Conservation (phyloP, 1,139 yeast genomes). For the Blastobotrys apis region DNA sequence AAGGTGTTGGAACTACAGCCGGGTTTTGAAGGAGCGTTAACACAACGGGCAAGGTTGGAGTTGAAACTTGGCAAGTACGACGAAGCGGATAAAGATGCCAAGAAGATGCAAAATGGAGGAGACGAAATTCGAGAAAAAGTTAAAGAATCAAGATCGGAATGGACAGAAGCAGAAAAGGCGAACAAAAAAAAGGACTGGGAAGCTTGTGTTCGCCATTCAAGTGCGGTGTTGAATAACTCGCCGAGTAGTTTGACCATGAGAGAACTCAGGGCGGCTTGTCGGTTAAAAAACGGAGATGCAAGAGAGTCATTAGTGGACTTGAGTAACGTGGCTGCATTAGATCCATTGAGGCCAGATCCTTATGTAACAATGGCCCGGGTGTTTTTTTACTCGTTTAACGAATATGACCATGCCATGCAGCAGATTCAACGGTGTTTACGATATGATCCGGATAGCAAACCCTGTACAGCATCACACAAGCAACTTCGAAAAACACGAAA, state of each 20-base stretch:
- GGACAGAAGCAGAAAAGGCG: constrained; percentile 19
- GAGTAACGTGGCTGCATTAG: constrained; percentile 26
- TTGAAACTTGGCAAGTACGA: constrained; percentile 34
- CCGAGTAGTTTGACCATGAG: constrained; percentile 29
- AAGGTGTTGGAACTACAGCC: constrained; percentile 35
- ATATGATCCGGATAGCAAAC: constrained; percentile 59
- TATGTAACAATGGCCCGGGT: constrained; percentile 39
- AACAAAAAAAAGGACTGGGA: constrained; percentile 24
- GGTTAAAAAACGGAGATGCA: constrained; percentile 29
- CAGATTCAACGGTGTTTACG: constrained; percentile 59
- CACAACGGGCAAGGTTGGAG: constrained; percentile 34
- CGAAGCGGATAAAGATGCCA: constrained; percentile 29
- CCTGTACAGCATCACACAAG: constrained; percentile 50
- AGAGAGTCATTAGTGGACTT: constrained; percentile 36
- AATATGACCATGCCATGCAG: constrained; percentile 48
- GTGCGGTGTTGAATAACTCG: constrained; percentile 32
- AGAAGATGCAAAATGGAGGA: constrained; percentile 4
- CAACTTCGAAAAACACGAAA: constrained; percentile 42
- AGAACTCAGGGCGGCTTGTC: constrained; percentile 33
- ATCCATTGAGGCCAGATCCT: constrained; percentile 28
- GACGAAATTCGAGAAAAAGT: constrained; percentile 9
- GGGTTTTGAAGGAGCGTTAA: constrained; percentile 35
- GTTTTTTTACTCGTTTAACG: constrained; percentile 48
- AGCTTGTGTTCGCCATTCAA: constrained; percentile 30
- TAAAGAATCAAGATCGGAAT: constrained; percentile 1